These are phyloP conservation scores for Encephalitozoon intestinalis DNA, from an alignment of 371 early-diverging fungal species.

Conservation along the genomic window DNA sequence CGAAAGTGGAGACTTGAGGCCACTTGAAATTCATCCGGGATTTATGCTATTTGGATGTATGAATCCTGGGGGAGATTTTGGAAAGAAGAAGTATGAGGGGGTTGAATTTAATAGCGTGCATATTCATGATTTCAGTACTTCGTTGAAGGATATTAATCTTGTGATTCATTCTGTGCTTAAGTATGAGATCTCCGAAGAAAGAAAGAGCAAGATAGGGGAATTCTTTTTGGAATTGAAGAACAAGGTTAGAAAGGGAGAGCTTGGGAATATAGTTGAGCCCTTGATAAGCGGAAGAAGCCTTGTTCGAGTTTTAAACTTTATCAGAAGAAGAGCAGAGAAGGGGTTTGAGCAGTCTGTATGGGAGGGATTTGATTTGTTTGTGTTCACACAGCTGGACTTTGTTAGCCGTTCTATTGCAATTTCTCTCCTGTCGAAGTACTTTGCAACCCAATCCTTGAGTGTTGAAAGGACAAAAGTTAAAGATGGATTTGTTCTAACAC, in stretches of 20 bases:
- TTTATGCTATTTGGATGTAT: slow-evolving; percentile 96
- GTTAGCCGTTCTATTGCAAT: slow-evolving; percentile 10
- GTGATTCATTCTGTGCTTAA: slow-evolving; percentile 67
- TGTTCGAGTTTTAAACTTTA: slow-evolving; percentile 71
- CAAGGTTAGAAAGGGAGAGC: slow-evolving; percentile 65
- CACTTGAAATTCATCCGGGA: slow-evolving; percentile 68
- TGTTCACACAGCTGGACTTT: slow-evolving; percentile 67
- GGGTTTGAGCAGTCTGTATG: slow-evolving; percentile 71
- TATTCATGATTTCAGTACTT: slow-evolving; percentile 46
- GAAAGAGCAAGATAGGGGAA: slow-evolving; percentile 52
- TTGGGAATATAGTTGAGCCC: slow-evolving; percentile 77
- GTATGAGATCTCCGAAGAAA: slow-evolving; percentile 43
- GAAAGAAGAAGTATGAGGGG: slow-evolving; percentile 71
- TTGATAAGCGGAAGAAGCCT: slow-evolving; percentile 85
- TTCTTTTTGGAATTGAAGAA: slow-evolving; percentile 74
- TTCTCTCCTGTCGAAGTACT: slow-evolving; percentile 52
- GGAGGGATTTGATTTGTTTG: slow-evolving; percentile 85
- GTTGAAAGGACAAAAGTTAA: slow-evolving; percentile 60
- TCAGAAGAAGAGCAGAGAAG: slow-evolving; percentile 65
- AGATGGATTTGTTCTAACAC: slow-evolving; percentile 71
- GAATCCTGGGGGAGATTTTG: slow-evolving; percentile 94
- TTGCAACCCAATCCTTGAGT: slow-evolving; percentile 67
- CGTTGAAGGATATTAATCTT: slow-evolving; percentile 69
- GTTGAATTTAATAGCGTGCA: slow-evolving; percentile 26
- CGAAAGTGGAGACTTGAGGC: slow-evolving; percentile 5